Base-by-base conservation (phyloP, 257 asterid species). In the Primulina tabacum region DNA sequence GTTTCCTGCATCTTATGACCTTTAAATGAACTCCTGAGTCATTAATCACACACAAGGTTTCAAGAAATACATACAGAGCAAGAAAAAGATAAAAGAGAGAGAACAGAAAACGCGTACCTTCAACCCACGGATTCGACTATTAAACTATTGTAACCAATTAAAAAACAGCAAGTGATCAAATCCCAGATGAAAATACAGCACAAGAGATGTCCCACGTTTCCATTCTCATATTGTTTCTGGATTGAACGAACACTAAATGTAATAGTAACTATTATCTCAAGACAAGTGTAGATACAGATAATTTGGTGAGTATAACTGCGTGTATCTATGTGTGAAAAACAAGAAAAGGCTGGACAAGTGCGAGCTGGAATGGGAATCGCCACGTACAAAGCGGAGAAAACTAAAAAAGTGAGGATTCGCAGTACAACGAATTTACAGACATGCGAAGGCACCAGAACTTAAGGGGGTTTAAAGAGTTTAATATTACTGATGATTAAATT, bases 101-200 rank as follows among this genome's bases (percentile, higher is more conserved):
- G 7, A 61, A 34, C 67, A 33, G 29, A 14, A 73, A 68, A 61
- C 57, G 16, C 71, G 67, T 68, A 79, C 86, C 81, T 62, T 59
- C 62, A 65, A 78, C 52, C 20, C 75, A 65, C 50, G 50, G 73
- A 82, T 71, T 75, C 68, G 57, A 61, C 24, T 30, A 68, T 56
- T 60, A 24, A 76, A 66, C 62, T 55, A 17, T 47, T 32, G 21
- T 47, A 53, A 43, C 38, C 20, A 12, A 12, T 59, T 6, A 4
- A 50, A 50, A 50, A 50, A 50, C 52, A 52, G 33, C 21, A 50
- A 50, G 57, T 17, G 57, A 18, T 50, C 20, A 16, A 17, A 59
- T 65, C 65, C 64, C 70, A 73, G 75, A 65, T 70, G 71, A 66
- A 78, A 78, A 35, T 59, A 78, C 21, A 67, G 56, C 80, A 40